Evolutionary conservation across 2,329 filamentous ascomycete species (phyloP), one percentile per base, ranked within the genome.

Genomic region (Rhynchosporium graminicola): DNA sequence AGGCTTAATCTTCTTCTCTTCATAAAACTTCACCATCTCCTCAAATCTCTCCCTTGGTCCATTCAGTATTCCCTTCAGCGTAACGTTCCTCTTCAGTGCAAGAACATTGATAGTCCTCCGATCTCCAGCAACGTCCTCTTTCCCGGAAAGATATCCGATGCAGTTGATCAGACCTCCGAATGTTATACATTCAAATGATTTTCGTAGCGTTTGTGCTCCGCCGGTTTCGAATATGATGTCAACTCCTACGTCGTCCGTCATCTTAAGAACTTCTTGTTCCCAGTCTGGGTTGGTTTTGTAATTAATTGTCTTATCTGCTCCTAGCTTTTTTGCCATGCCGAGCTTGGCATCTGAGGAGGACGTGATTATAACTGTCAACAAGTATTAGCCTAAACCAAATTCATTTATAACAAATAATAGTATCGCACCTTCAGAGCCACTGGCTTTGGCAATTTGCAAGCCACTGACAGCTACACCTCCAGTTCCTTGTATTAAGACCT

Each of bases 41-140:
- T 83, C 80, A 62, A 85, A 80, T 47, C 78, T 73, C 54, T 80
- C 77, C 60, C 79, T 80, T 0, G 87, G 85, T 0, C 87, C 87
- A 71, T 88, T 88, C 33, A 88, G 69, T 6, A 89, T 81, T 0
- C 87, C 79, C 69, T 79, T 79, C 57, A 82, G 71, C 38, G 80
- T 81, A 13, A 79, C 77, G 64, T 80, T 81, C 63, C 64, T 62
- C 54, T 51, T 66, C 60, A 64, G 45, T 0, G 79, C 80, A 60
- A 82, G 75, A 33, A 89, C 74, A 68, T 88, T 89, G 13, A 86
- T 81, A 65, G 87, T 87, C 7, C 82, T 76, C 50, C 83, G 73
- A 72, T 85, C 82, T 0, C 78, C 81, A 4, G 76, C 73, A 0
- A 77, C 78, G 67, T 88, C 85, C 63, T 83, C 76, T 72, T 88